Percentiles rank a stretch among this genome's conserved stretches.
phyloP scores from a whole-genome alignment of 2,329 filamentous ascomycete species.

The Verticillium albo-atrum region DNA sequence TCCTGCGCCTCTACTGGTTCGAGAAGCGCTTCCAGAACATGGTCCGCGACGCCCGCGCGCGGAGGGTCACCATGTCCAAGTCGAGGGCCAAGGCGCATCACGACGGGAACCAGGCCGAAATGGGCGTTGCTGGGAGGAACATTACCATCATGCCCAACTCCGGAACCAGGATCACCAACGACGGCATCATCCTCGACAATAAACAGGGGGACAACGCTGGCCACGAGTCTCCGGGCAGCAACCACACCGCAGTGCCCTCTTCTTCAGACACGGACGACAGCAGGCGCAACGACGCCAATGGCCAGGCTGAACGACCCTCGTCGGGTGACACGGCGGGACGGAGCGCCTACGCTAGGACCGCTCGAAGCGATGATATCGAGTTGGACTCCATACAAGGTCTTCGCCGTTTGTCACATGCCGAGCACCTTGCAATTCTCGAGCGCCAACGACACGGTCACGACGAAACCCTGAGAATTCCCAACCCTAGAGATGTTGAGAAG shows the following conservation, averaged over 20 bases:
- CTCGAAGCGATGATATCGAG: neutral
- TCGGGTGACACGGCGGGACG: neutral
- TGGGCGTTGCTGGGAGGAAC: constrained; percentile 59
- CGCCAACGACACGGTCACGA: constrained; percentile 65
- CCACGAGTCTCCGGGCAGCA: constrained; percentile 11
- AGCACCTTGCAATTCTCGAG: constrained; percentile 77
- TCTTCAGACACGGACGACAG: neutral
- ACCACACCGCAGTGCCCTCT: constrained; percentile 5
- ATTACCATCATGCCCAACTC: constrained; percentile 63
- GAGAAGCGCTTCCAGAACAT: constrained; percentile 91
- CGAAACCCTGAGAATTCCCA: constrained; percentile 80
- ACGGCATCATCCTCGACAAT: constrained; percentile 48
- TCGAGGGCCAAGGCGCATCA: constrained; percentile 45
- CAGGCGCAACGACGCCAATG: neutral
- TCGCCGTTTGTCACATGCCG: constrained; percentile 38
- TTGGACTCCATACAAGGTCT: neutral
- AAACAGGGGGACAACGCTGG: constrained; percentile 27
- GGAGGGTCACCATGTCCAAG: constrained; percentile 61
- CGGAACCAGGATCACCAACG: constrained; percentile 56
- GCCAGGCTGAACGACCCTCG: neutral
- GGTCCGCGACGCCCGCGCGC: constrained; percentile 64
- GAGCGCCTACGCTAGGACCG: neutral
- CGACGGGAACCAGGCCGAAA: constrained; percentile 48
- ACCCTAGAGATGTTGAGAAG: constrained; percentile 82
- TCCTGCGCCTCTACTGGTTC: constrained; percentile 94